These are phyloP conservation scores for Chytridiales sp. DNA, from an alignment of 371 early-diverging fungal species.

Conservation along the genomic window DNA sequence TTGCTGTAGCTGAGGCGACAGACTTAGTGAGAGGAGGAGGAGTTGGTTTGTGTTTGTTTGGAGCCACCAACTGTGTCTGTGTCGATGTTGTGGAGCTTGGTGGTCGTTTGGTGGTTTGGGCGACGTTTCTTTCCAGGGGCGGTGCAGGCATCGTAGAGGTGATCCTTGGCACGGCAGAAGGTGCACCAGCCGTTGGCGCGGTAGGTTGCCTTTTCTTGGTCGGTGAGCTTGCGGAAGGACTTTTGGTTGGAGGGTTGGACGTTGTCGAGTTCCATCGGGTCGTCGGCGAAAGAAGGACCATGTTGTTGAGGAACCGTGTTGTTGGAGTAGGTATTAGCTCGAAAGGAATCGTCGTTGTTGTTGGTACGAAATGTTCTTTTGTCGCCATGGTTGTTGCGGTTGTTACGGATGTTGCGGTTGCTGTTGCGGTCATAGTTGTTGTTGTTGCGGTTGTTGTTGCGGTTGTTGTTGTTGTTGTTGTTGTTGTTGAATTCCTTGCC, in stretches of 20 bases:
- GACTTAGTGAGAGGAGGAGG: no score
- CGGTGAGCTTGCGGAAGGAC: neutral
- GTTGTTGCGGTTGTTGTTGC: neutral
- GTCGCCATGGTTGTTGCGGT: neutral
- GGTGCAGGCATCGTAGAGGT: neutral
- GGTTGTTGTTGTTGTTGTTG: neutral
- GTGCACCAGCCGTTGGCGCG: neutral
- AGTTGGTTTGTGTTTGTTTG: no score
- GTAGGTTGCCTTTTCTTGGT: neutral
- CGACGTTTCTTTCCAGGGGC: neutral
- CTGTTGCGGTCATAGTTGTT: neutral
- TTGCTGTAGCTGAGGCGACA: no score
- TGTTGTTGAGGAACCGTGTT: no score
- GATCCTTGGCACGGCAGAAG: neutral
- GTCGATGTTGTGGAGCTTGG: no score
- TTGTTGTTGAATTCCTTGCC: neutral
- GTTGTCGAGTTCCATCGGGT: neutral
- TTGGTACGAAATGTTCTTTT: neutral
- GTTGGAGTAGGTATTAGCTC: no score
- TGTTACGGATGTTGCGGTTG: neutral
- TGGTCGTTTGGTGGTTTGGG: slow-evolving; percentile 6
- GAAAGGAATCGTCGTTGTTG: no score
- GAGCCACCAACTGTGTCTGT: no score
- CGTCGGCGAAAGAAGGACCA: neutral
- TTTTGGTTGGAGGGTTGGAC: neutral